Percentiles rank a stretch among this genome's conserved stretches.
Conservation (phyloP, 2,329 filamentous ascomycete species). For the Aureobasidium sp. region DNA sequence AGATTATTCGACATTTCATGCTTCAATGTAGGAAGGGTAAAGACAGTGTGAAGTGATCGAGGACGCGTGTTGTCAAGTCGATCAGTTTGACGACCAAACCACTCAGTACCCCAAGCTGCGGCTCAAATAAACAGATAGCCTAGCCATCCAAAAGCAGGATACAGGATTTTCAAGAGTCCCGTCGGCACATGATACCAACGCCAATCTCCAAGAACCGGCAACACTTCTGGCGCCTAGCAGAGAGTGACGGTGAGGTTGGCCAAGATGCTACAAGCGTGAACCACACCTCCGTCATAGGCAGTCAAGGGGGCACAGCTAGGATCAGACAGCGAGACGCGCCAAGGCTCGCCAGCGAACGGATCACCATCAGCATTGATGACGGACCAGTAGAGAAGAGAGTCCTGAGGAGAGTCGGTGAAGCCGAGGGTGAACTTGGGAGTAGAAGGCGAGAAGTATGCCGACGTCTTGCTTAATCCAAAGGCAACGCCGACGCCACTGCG, state of each 20-base stretch:
- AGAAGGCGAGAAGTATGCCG: slow-evolving; percentile 18
- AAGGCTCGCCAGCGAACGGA: slow-evolving; percentile 18
- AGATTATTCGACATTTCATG: neutral
- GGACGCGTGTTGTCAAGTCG: neutral
- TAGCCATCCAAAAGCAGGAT: neutral
- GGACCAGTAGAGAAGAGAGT: slow-evolving; percentile 22
- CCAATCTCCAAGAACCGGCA: neutral
- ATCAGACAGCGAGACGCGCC: slow-evolving; percentile 16
- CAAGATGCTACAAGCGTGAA: slow-evolving; percentile 9
- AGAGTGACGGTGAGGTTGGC: slow-evolving; percentile 11
- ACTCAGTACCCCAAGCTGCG: neutral
- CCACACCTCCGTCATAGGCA: slow-evolving; percentile 7
- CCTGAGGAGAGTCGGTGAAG: slow-evolving; percentile 14
- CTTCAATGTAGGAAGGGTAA: neutral
- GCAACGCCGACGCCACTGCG: slow-evolving; percentile 23
- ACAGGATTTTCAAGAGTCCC: neutral
- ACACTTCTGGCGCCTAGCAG: slow-evolving; percentile 2
- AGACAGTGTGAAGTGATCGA: neutral
- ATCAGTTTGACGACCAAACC: neutral
- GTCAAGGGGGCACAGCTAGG: slow-evolving; percentile 1
- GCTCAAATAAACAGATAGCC: neutral
- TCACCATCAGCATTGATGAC: slow-evolving; percentile 21
- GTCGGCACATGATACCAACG: slow-evolving; percentile 5
- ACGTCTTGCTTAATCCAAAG: slow-evolving; percentile 21
- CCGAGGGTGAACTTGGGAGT: slow-evolving; percentile 23